Base-by-base conservation (phyloP, 1,284 basidiomycete species). In the Gomphus bonarii region DNA sequence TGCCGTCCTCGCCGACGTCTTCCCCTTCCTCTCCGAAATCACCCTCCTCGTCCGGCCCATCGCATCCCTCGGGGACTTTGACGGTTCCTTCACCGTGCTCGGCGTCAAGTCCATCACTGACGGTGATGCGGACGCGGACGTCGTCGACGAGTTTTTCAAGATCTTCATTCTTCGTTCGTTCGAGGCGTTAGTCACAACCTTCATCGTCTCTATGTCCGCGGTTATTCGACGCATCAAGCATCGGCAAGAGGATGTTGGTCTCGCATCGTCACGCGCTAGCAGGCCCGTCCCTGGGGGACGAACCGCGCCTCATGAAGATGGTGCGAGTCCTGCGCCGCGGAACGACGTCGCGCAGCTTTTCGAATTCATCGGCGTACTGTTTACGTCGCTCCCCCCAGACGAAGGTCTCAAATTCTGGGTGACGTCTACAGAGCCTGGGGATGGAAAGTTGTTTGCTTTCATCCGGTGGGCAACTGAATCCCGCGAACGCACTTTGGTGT, bases 181-280 rank as follows among this genome's bases (percentile, higher is more conserved):
- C 58, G 91, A 94, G 65, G 73, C 74, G 1, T 76, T 95, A 16
- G 70, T 95, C 38, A 78, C 85, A 36, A 81, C 82, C 16, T 72
- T 89, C 44, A 84, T 97, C 63, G 84, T 81, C 0, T 84, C 87
- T 60, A 86, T 89, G 8, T 90, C 88, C 12, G 86, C 88, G 0
- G 88, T 95, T 67, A 75, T 97, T n/a, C 82, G 90, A 46, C 91
- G 91, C 67, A 85, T 97, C 67, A 91, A 93, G 67, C 91, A 94
- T 64, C 75, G 85, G 43, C 93, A 97, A 67, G 94, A 97, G 69
- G 94, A 97, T 66, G 70, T 86, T 28, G 75, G 85, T 5, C 74
- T 86, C 22, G 83, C 84, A 1, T 80, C 72, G 61, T 79, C 77
- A 49, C 78, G 84, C 43, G 56, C 78, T 78, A 56, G 79, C 78